Conservation (phyloP, 2,329 filamentous ascomycete species). For the Venturia aucupariae region DNA sequence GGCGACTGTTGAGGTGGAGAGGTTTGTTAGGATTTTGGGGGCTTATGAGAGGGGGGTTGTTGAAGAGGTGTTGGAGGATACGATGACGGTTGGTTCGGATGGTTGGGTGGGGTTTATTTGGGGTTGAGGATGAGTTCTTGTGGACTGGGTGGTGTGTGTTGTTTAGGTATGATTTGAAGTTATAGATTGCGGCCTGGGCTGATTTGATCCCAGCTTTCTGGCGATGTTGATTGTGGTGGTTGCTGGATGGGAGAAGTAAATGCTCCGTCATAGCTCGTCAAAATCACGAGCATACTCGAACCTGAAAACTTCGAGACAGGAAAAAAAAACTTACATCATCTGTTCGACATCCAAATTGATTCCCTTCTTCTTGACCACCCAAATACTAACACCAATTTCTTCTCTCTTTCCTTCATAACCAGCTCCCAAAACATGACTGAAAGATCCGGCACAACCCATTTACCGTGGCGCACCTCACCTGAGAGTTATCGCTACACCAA, state of each 20-base stretch:
- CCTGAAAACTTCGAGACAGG: too few species aligned
- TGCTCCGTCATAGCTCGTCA: too few species aligned
- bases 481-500: too few species aligned
- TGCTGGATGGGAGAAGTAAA: background rate
- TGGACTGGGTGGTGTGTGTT: background rate
- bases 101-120: background rate
- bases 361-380: too few species aligned
- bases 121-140: background rate
- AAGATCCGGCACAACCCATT: too few species aligned
- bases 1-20: background rate
- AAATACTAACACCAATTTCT: too few species aligned
- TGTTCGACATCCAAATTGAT: too few species aligned
- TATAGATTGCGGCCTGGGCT: background rate
- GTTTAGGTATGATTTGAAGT: background rate
- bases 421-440: too few species aligned
- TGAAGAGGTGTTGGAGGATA: background rate
- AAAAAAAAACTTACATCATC: too few species aligned
- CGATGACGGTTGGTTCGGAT: background rate
- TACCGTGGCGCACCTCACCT: too few species aligned
- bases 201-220: background rate
- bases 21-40: constrained; percentile 2
- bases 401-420: too few species aligned
- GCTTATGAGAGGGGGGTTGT: background rate
- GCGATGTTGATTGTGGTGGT: background rate
- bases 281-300: too few species aligned